Evolutionary conservation across 202 grass and related monocot genomes (phyloP), one percentile per base, ranked within the genome.

Genomic region (Carex arenaria): DNA sequence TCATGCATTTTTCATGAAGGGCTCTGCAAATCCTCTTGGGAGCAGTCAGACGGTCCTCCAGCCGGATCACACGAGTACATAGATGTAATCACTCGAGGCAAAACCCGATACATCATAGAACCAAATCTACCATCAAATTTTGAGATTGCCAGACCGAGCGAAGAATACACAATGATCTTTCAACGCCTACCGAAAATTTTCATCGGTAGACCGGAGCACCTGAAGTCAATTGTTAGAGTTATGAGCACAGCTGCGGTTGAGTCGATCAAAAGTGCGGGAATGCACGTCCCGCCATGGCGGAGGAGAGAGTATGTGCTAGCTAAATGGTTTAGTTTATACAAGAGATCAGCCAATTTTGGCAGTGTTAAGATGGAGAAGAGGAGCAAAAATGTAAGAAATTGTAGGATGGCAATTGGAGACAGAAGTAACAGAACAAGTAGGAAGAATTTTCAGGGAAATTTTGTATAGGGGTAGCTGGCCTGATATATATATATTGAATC

Each of bases 281-380:
- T 98, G 92, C 92, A 93, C 80, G 79, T 94, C 34, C 85, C 90
- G 19, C 95, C 95, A 51, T 98, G 95, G 95, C 86, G 95, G 77
- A 88, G 87, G 40, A 68, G 73, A 79, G 31, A 42, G 54, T 98
- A 98, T 83, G 87, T 93, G 32, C 87, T 85, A 70, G 84, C 87
- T 20, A 98, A 98, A 84, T 98, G 95, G 95, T 91, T 89, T 17
- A 36, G 60, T 30, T 70, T 53, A 22, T 86, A 87, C 83, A 72
- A 59, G 82, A 86, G 92, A 23, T 68, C 45, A 8, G 51, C 10
- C 8, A 34, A 20, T 23, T 17, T 61, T 61, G 17, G 55, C 42
- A 40, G 6, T 43, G 34, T 14, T 0, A 79, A 3, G 19, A 12
- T 55, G 3, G 68, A 80, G 42, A 40, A 80, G 8, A 20, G 32